Evolutionary conservation across 805 yeast genomes (phyloP).

Genomic region (Lipomyces orientalis): DNA sequence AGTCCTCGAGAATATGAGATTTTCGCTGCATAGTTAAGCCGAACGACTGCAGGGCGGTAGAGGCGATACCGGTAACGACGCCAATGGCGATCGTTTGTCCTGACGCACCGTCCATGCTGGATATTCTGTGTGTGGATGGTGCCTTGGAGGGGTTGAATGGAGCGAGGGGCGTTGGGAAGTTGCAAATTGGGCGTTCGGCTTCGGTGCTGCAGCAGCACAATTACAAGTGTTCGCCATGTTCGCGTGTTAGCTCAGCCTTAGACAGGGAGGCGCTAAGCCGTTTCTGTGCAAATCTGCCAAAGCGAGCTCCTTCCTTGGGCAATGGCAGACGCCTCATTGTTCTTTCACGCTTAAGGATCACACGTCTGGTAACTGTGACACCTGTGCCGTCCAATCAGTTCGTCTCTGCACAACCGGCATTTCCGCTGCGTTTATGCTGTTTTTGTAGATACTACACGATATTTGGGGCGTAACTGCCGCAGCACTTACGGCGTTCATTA

Average conservation of each 20-base stretch:
- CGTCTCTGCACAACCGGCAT: too few relatives aligned
- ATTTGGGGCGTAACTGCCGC: neutral
- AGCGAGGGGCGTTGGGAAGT: neutral
- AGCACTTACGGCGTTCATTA: neutral
- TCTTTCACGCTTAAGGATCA: neutral
- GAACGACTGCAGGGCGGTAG: constrained; percentile 79
- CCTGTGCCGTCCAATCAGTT: neutral
- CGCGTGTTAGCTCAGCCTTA: neutral
- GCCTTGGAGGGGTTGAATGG: neutral
- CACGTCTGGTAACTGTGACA: neutral
- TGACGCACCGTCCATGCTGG: constrained; percentile 36
- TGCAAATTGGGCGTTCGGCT: neutral
- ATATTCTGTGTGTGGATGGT: neutral
- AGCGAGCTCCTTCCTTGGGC: neutral
- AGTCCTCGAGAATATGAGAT: constrained; percentile 62
- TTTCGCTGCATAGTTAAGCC: constrained; percentile 84
- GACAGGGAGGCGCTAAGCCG: neutral
- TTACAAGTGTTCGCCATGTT: neutral
- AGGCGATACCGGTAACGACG: constrained; percentile 56
- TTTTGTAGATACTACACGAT: neutral
- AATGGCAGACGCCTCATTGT: neutral
- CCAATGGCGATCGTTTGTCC: constrained; percentile 42
- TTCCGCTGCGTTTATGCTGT: neutral
- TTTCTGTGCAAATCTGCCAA: neutral
- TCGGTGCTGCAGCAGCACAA: too few relatives aligned